Percentiles rank a stretch among this genome's conserved stretches.
These are phyloP conservation scores for Clathrospora elynae DNA, from an alignment of 2,329 filamentous ascomycete species.

Conservation along the genomic window DNA sequence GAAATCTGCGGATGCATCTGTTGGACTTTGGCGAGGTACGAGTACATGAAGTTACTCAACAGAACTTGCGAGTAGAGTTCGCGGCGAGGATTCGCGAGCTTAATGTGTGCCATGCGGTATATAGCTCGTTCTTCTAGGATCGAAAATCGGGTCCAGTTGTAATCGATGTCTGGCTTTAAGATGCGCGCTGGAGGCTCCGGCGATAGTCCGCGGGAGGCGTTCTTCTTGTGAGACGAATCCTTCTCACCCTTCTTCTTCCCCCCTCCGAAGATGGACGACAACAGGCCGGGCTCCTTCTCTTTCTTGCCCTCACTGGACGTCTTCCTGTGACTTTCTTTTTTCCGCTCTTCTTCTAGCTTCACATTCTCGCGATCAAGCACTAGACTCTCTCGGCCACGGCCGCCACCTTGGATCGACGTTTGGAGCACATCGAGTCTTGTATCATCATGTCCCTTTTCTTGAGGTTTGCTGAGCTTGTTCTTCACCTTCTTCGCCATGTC, in stretches of 20 bases:
- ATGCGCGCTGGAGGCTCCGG: slow-evolving; percentile 74
- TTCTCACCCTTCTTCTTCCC: slow-evolving; percentile 84
- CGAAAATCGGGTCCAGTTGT: slow-evolving; percentile 93
- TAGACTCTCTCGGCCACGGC: slow-evolving; percentile 75
- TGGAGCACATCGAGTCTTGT: slow-evolving; percentile 85
- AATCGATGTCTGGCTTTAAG: slow-evolving; percentile 86
- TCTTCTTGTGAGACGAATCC: slow-evolving; percentile 75
- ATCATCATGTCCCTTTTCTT: slow-evolving; percentile 67
- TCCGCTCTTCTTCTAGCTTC: slow-evolving; percentile 79
- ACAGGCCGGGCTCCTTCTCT: slow-evolving; percentile 85
- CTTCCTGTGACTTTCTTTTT: slow-evolving; percentile 78
- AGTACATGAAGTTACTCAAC: slow-evolving; percentile 99
- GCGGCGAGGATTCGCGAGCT: slow-evolving; percentile 93
- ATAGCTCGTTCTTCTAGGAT: slow-evolving; percentile 96
- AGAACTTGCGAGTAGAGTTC: slow-evolving; percentile 93
- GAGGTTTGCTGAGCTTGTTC: slow-evolving; percentile 68
- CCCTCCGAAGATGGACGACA: slow-evolving; percentile 90
- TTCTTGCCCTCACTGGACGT: slow-evolving; percentile 73
- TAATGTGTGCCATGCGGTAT: slow-evolving; percentile 98
- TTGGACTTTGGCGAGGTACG: slow-evolving; percentile 96
- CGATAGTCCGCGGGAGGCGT: slow-evolving; percentile 72
- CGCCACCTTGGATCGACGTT: slow-evolving; percentile 75
- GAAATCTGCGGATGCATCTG: slow-evolving; percentile 98
- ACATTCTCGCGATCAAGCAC: slow-evolving; percentile 78
- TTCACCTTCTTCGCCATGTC: slow-evolving; percentile 56